Base-by-base conservation (phyloP, 495 filamentous ascomycete species). In the Symbiotaphrina buchneri region DNA sequence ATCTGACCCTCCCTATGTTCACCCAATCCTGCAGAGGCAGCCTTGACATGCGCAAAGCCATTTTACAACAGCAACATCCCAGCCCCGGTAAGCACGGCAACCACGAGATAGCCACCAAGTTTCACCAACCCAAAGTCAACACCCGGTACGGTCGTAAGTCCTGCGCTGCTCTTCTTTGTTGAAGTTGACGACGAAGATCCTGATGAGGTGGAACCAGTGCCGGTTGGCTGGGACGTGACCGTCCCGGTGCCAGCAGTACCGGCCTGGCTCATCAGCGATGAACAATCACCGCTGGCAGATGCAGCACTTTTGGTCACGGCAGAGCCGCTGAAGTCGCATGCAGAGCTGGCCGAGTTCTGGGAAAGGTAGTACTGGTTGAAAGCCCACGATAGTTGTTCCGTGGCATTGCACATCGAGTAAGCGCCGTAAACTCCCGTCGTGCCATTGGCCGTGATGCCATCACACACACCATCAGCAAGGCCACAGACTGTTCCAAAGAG, bases 371-470 rank as follows among this genome's bases (percentile, higher is more conserved):
- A 97, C 35, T 59, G 50, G 55, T 92, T 73, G 39, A 94, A 60
- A 20, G 70, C 75, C 46, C 71, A 92, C 31, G 68, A 71, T 16
- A 95, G 68, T 53, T 87, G 64, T 49, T 91, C 60, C 38, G 59
- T 66, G 39, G 68, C 37, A 41, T 61, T 63, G 61, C 87, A 97
- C 78, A 92, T 90, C 51, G 71, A 68, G 56, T 83, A 95, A 4
- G 79, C 71, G 30, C 87, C 87, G 48, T 90, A 97, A 15, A 55
- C 55, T 30, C 82, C 87, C 14, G 60, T 66, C 30, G 65, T 68
- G 10, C 56, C 62, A 47, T 94, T 79, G 39, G 60, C 53, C 27
- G 49, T 49, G 47, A 95, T 73, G 24, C 80, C 84, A 5, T 48
- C 51, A 55, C 87, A 92, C 34, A 59, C 55, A 34, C 61, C 55